Evolutionary conservation across 2,329 filamentous ascomycete genomes (phyloP).

Genomic region (Bipolaris oryzae): DNA sequence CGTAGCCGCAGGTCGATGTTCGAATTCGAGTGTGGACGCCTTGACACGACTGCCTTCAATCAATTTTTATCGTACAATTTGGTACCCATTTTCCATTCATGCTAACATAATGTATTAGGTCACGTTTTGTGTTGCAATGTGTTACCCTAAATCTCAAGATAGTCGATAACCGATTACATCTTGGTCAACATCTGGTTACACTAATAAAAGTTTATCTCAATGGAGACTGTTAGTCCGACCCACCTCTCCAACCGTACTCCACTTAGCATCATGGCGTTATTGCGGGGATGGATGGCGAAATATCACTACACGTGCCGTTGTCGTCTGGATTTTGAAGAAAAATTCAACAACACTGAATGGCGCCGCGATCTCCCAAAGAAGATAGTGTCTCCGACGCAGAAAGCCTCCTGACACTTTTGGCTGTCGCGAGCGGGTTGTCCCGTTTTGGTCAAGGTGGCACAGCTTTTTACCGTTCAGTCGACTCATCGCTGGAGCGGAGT

Average conservation of each 20-base stretch:
- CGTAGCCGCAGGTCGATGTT: neutral
- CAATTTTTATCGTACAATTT: neutral
- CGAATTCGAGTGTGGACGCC: neutral
- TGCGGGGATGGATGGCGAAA: slow-evolving; percentile 18
- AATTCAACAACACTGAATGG: neutral
- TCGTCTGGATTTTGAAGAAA: neutral
- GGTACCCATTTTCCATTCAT: neutral
- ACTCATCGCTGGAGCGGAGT: neutral
- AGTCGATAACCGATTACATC: neutral
- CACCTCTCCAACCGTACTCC: slow-evolving; percentile 5
- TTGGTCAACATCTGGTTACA: neutral
- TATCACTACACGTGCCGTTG: slow-evolving; percentile 3
- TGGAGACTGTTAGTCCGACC: slow-evolving; percentile 5
- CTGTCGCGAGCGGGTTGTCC: neutral
- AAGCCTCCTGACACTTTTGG: neutral
- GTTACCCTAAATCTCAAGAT: neutral
- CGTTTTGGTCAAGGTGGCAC: neutral
- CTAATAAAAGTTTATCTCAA: neutral
- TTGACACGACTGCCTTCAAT: neutral
- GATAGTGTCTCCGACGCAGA: slow-evolving; percentile 3
- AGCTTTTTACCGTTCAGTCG: slow-evolving; percentile 1
- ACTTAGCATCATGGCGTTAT: slow-evolving; percentile 17
- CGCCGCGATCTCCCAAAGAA: slow-evolving; percentile 1
- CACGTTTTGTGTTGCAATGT: neutral
- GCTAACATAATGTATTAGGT: neutral